These are phyloP conservation scores for Podospora pseudopauciseta DNA, from an alignment of 495 filamentous ascomycete genomes.

Conservation along the genomic window DNA sequence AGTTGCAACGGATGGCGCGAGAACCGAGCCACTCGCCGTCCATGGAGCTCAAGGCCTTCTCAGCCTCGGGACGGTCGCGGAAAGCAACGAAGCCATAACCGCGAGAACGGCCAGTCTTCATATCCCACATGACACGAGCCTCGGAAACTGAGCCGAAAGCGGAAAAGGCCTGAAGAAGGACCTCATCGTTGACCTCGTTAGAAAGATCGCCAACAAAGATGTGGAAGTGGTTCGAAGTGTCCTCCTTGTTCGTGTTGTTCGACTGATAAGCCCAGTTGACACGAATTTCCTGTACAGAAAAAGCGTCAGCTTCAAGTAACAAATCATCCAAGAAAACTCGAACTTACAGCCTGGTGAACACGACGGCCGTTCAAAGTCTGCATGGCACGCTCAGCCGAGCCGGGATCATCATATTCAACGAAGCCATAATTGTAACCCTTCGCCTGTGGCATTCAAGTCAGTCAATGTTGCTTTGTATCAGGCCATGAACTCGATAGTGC, in stretches of 20 bases:
- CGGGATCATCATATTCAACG: slow-evolving; percentile 97
- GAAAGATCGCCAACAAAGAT: slow-evolving; percentile 98
- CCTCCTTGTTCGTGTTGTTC: slow-evolving; percentile 91
- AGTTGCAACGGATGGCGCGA: slow-evolving; percentile 98
- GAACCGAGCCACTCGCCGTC: slow-evolving; percentile 99
- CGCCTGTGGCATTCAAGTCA: slow-evolving; percentile 47
- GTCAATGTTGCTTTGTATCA: neutral
- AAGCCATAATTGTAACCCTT: slow-evolving; percentile 99
- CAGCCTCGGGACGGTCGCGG: slow-evolving; percentile 88
- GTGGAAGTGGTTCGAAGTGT: slow-evolving; percentile 98
- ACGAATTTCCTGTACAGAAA: slow-evolving; percentile 75
- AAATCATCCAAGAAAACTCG: neutral
- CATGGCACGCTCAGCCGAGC: slow-evolving; percentile 94
- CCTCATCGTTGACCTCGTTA: slow-evolving; percentile 98
- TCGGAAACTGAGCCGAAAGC: slow-evolving; percentile 98
- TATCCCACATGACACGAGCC: slow-evolving; percentile 99
- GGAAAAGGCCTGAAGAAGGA: slow-evolving; percentile 90
- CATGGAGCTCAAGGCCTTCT: slow-evolving; percentile 96
- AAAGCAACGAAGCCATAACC: slow-evolving; percentile 99
- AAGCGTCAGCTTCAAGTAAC: slow-evolving; percentile 8
- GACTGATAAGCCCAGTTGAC: slow-evolving; percentile 99
- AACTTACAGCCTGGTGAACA: slow-evolving; percentile 85
- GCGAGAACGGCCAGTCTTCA: slow-evolving; percentile 98
- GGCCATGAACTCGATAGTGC: neutral
- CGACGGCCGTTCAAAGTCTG: slow-evolving; percentile 90